phyloP scores from a whole-genome alignment of 208 protist species.

The Naegleria lovaniensis region DNA sequence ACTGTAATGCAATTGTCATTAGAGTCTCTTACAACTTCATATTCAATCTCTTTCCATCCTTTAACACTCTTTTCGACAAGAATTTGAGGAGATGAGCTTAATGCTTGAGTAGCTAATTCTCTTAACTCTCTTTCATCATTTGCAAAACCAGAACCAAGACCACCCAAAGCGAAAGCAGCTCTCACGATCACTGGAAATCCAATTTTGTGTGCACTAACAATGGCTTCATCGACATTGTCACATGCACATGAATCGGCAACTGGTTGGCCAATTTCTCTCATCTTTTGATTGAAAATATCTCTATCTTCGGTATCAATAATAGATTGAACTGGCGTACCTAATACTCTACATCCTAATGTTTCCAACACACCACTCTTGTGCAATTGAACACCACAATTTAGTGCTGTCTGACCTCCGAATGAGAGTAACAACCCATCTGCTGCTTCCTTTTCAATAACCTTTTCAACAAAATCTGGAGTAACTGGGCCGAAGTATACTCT shows the following conservation, averaged over 20 bases:
- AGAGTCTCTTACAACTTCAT: conserved; percentile 94
- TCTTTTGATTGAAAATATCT: conserved; percentile 89
- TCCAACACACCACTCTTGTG: conserved; percentile 76
- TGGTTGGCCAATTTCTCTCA: conserved; percentile 88
- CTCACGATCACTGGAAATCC: conserved; percentile 95
- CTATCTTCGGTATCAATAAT: conserved; percentile 94
- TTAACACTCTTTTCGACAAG: conserved; percentile 92
- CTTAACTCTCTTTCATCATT: conserved; percentile 53
- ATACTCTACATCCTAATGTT: conserved; percentile 85
- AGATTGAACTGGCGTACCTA: conserved; percentile 86
- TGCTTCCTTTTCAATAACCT: conserved; percentile 86
- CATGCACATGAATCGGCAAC: conserved; percentile 70
- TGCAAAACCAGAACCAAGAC: conserved; percentile 93
- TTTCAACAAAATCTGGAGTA: conserved; percentile 77
- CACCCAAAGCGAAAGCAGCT: conserved; percentile 93
- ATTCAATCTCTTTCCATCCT: conserved; percentile 99
- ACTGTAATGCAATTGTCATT: conserved; percentile 99
- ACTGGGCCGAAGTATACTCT: conserved; percentile 94
- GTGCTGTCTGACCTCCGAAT: conserved; percentile 96
- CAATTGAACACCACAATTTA: conserved; percentile 94
- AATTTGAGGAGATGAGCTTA: conserved; percentile 83
- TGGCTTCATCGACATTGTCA: conserved; percentile 61
- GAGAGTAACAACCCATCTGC: conserved; percentile 89
- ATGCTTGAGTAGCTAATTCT: conserved; percentile 47
- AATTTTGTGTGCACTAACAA: conserved; percentile 61